Conservation (phyloP, 805 yeast species). For the Candida ascalaphidarum region DNA sequence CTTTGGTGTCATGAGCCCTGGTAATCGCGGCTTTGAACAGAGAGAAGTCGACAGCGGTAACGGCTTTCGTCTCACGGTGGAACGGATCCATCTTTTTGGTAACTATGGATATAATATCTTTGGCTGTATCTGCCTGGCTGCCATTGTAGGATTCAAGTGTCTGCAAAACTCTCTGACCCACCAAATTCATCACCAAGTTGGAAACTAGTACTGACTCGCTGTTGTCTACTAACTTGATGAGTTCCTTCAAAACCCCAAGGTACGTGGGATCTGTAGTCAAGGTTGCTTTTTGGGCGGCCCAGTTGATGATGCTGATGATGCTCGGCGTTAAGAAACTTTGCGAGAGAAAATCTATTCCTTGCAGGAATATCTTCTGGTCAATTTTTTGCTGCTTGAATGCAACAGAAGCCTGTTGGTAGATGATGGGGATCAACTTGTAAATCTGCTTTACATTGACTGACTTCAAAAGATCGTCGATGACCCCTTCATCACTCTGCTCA, state of each 20-base stretch:
- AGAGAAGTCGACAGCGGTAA: too few relatives aligned
- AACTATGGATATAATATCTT: conserved; percentile 6
- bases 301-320: conserved; percentile 30
- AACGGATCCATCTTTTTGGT: conserved; percentile 4
- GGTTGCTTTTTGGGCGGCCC: conserved; percentile 13
- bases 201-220: conserved; percentile 11
- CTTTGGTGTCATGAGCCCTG: conserved; percentile 1
- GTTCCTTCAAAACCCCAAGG: conserved; percentile 14
- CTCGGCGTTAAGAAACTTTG: conserved; percentile 66
- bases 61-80: conserved; percentile 1
- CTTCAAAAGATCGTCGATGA: conserved; percentile 75
- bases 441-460: conserved; percentile 60
- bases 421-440: conserved; percentile 59
- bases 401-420: conserved; percentile 62
- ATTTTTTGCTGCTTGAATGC: too few relatives aligned
- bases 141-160: conserved; percentile 6
- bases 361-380: too few relatives aligned
- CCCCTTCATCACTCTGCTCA: conserved; percentile 52
- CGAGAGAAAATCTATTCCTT: conserved; percentile 77
- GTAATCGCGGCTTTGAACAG: neutral
- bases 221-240: conserved; percentile 14
- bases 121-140: conserved; percentile 4
- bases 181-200: conserved; percentile 15
- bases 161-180: conserved; percentile 9
- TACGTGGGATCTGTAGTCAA: conserved; percentile 5